phyloP scores from a whole-genome alignment of 305 asterid genomes.

The Salvia sclarea region DNA sequence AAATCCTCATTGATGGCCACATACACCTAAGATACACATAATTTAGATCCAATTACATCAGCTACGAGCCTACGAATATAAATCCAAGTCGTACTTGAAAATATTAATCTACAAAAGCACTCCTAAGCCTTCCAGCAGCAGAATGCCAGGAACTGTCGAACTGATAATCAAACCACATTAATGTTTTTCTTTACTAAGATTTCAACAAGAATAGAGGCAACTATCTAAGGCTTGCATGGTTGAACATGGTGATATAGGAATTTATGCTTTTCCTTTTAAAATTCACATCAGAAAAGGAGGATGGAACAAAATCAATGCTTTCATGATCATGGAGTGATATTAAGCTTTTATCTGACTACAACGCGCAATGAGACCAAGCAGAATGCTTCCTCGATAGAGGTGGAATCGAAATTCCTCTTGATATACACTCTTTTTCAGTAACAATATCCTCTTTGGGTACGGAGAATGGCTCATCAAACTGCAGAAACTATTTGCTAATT shows the following conservation, averaged over 20 bases:
- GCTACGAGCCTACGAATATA: background rate
- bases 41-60: background rate
- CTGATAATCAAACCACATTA: background rate
- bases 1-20: background rate
- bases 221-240: background rate
- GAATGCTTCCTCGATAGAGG: constrained; percentile 4
- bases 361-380: background rate
- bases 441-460: background rate
- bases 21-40: background rate
- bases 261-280: constrained; percentile 1
- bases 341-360: constrained; percentile 3
- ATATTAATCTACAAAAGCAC: background rate
- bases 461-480: constrained; percentile 17
- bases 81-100: background rate
- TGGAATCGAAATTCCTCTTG: constrained; percentile 12
- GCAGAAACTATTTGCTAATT: background rate
- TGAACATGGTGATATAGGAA: background rate
- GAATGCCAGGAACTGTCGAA: background rate
- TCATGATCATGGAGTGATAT: constrained; percentile 3
- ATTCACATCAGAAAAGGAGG: background rate
- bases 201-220: constrained; percentile 12
- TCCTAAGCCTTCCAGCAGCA: background rate
- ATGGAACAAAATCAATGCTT: background rate
- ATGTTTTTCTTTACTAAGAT: background rate
- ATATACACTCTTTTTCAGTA: background rate